Conservation (phyloP, 2,329 filamentous ascomycete genomes). For the Fusarium sp. region DNA sequence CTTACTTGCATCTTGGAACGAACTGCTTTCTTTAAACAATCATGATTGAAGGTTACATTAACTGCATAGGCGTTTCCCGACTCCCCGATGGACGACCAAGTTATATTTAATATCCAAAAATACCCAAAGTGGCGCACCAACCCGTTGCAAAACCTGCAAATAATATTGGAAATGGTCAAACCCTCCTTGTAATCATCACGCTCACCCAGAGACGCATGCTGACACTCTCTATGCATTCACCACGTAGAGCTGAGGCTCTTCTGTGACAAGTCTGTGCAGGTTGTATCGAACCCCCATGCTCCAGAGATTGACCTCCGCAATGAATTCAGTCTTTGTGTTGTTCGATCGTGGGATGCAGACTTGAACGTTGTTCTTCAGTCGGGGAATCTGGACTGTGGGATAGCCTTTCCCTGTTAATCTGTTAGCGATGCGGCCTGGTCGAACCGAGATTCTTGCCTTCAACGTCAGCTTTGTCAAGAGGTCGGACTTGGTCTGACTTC, state of each 20-base stretch:
- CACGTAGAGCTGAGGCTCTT: accelerated
- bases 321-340: neutral
- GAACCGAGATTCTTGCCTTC: neutral
- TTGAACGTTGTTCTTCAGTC: neutral
- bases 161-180: neutral
- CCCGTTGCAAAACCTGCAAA: neutral
- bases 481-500: neutral
- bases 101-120: neutral
- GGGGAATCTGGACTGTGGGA: neutral
- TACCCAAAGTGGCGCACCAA: neutral
- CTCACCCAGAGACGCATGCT: accelerated
- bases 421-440: too few relatives aligned
- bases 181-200: too few relatives aligned
- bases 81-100: neutral
- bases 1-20: neutral
- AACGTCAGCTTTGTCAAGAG: neutral
- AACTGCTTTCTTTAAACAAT: neutral
- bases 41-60: too few relatives aligned
- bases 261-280: neutral
- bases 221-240: neutral
- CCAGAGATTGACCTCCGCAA: neutral
- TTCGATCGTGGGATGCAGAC: accelerated
- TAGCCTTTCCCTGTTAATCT: neutral
- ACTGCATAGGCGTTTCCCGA: accelerated
- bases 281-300: neutral